Conservation (phyloP, 1,284 basidiomycete genomes). For the Xerocomus nothofagi region DNA sequence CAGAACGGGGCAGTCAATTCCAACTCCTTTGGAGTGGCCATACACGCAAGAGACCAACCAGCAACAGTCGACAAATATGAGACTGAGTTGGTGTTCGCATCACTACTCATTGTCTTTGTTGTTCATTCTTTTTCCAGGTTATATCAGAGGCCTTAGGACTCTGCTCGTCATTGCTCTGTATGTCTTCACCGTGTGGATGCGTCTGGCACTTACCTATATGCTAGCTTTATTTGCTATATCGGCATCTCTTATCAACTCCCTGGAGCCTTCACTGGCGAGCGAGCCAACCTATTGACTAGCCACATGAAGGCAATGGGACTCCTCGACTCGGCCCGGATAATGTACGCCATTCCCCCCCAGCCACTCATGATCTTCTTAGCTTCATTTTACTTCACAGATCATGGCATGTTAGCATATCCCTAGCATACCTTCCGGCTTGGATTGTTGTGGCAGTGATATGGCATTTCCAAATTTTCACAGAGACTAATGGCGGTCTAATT, state of each 20-base stretch:
- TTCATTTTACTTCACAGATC: conserved; percentile 44
- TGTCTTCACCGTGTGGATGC: conserved; percentile 18
- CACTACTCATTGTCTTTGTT: neutral
- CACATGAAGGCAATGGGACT: conserved; percentile 78
- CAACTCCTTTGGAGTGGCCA: conserved; percentile 67
- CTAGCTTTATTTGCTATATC: conserved; percentile 63
- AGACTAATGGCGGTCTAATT: conserved; percentile 60
- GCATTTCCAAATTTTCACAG: conserved; percentile 63
- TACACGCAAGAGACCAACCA: conserved; percentile 68
- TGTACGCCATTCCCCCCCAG: conserved; percentile 40
- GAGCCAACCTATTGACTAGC: conserved; percentile 58
- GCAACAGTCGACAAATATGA: conserved; percentile 52
- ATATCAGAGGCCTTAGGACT: conserved; percentile 56
- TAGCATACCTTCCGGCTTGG: conserved; percentile 67
- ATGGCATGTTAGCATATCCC: conserved; percentile 61
- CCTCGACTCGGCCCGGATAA: conserved; percentile 60
- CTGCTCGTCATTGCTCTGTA: conserved; percentile 67
- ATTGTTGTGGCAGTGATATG: conserved; percentile 61
- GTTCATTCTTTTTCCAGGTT: conserved; percentile 42
- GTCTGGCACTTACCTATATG: neutral
- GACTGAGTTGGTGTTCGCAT: conserved; percentile 49
- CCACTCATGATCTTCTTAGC: neutral
- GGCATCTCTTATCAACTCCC: conserved; percentile 74
- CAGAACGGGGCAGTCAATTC: conserved; percentile 51
- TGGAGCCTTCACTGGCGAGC: conserved; percentile 62